phyloP scores from a whole-genome alignment of 164 flowering plant species.

The Aristolochia fimbriata region DNA sequence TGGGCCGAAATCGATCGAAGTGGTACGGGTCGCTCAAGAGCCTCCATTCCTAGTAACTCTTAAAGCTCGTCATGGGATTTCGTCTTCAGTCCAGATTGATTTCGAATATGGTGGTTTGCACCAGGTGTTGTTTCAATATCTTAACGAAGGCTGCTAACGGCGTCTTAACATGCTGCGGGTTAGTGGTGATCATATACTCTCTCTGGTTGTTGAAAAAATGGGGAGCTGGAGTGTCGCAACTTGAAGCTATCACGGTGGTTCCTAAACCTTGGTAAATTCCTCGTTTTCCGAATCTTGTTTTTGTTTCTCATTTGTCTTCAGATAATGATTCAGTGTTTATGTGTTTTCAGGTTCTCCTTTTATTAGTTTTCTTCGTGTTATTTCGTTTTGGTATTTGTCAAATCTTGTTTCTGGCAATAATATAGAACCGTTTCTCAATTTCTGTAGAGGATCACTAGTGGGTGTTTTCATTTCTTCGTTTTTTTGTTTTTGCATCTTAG shows the following conservation, averaged over 20 bases:
- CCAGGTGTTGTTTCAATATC: slow-evolving; percentile 23
- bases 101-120: slow-evolving; percentile 19
- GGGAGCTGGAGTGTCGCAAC: slow-evolving; percentile 20
- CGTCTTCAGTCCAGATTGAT: no score
- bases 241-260: slow-evolving; percentile 6
- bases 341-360: no score
- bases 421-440: no score
- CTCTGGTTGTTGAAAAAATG: slow-evolving; percentile 47
- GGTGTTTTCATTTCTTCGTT: neutral
- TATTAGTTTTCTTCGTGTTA: neutral
- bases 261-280: slow-evolving; percentile 32
- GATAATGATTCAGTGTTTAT: no score
- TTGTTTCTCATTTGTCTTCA: neutral
- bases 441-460: neutral
- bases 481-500: neutral
- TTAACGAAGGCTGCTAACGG: slow-evolving; percentile 24
- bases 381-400: neutral
- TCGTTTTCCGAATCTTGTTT: neutral
- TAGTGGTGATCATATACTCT: slow-evolving; percentile 36
- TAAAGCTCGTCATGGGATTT: no score
- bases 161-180: slow-evolving; percentile 20
- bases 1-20: neutral
- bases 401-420: neutral
- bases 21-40: no score
- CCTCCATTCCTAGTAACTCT: no score